Evolutionary conservation across 352 stramenopile genomes (phyloP).

Genomic region (Globisporangium polare): DNA sequence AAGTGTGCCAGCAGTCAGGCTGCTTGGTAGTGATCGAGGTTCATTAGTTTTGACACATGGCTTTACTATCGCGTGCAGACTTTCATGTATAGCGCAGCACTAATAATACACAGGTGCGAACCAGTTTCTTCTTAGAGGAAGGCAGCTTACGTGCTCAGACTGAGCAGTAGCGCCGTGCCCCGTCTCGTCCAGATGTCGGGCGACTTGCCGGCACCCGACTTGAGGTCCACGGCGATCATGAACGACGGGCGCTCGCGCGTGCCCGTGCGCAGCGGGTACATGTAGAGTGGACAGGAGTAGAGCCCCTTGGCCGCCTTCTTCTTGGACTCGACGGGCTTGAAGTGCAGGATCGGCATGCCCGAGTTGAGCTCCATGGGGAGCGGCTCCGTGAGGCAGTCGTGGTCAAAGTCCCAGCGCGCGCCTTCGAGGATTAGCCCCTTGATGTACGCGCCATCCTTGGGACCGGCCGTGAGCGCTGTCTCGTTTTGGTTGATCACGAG

Average conservation of each 20-base stretch:
- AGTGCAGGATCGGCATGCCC: constrained; percentile 92
- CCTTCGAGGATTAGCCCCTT: constrained; percentile 92
- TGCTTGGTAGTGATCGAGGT: not conserved
- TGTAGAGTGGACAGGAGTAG: constrained; percentile 94
- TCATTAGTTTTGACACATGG: not conserved
- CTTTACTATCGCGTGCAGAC: not conserved
- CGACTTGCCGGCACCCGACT: constrained; percentile 77
- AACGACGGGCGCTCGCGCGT: constrained; percentile 94
- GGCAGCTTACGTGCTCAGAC: constrained; percentile 60
- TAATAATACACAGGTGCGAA: not conserved
- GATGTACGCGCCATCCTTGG: constrained; percentile 91
- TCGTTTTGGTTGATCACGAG: constrained; percentile 89
- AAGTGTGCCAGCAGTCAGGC: not conserved
- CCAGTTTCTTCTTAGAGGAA: not conserved
- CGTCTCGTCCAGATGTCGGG: constrained; percentile 93
- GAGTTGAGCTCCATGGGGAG: constrained; percentile 91
- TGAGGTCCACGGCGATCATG: constrained; percentile 93
- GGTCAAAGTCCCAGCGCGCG: constrained; percentile 89
- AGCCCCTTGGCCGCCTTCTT: constrained; percentile 91
- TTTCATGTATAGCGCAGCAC: not conserved
- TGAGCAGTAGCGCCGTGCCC: constrained; percentile 91
- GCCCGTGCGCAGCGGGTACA: constrained; percentile 95
- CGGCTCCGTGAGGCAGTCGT: constrained; percentile 87
- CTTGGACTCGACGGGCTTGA: constrained; percentile 94
- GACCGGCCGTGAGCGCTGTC: constrained; percentile 66